Percentiles rank a stretch among this genome's conserved stretches.
Evolutionary conservation across 768 basidiomycete species (phyloP).

Genomic region (Naganishia vaughanmartiniae): DNA sequence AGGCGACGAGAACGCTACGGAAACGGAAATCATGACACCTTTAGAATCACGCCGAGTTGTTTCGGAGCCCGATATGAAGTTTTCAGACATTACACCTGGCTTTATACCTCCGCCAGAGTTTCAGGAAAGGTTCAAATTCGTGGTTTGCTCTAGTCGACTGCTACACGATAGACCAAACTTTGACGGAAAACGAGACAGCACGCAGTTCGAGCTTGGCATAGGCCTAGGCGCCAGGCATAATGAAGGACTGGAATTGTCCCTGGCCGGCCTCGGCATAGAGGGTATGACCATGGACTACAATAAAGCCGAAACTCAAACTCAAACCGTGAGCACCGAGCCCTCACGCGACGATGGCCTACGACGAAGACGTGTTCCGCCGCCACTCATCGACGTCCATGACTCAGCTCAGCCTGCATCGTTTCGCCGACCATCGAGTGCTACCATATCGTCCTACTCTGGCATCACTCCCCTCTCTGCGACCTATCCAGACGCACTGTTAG

Average conservation of each 20-base stretch:
- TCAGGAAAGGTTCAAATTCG: conserved; percentile 47
- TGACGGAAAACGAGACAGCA: conserved; percentile 1
- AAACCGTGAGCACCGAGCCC: too few species aligned
- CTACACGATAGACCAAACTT: conserved; percentile 39
- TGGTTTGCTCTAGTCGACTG: conserved; percentile 44
- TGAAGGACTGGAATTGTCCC: background rate
- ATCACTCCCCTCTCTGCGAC: background rate
- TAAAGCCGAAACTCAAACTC: background rate
- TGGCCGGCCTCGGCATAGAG: background rate
- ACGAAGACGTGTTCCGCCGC: background rate
- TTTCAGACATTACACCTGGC: background rate
- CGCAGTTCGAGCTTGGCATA: background rate
- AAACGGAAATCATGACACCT: background rate
- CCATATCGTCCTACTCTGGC: background rate
- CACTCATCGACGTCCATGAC: background rate
- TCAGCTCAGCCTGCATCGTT: background rate
- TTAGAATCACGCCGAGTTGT: conserved; percentile 3
- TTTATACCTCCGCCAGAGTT: conserved; percentile 34
- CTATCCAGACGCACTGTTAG: too few species aligned
- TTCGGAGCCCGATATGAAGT: conserved; percentile 5
- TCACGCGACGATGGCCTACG: conserved; percentile 11
- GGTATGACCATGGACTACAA: background rate
- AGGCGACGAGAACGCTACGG: background rate
- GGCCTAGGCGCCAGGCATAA: background rate
- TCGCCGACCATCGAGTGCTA: conserved; percentile 8